A percentile compares a stretch with the other conserved stretches of the same genome.
Evolutionary conservation across 2,329 filamentous ascomycete genomes (phyloP).

Genomic region (Aspergillus arachidicola): DNA sequence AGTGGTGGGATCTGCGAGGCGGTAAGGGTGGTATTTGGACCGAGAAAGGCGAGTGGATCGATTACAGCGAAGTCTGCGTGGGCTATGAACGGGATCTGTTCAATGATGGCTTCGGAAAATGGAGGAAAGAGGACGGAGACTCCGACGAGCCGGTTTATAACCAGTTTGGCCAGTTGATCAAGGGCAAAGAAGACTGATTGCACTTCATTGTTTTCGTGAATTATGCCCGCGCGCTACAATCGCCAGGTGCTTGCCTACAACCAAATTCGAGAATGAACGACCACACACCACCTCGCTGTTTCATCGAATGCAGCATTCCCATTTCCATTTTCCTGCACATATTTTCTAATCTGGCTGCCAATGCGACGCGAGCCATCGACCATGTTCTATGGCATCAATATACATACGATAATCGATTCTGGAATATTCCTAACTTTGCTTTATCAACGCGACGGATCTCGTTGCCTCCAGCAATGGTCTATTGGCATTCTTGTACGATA

Average conservation of each 20-base stretch:
- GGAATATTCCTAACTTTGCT: neutral
- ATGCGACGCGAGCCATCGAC: neutral
- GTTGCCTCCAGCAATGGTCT: neutral
- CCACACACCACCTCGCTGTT: neutral
- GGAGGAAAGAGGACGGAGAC: slow-evolving; percentile 39
- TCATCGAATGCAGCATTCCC: neutral
- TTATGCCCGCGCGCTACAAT: neutral
- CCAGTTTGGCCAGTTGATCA: slow-evolving; percentile 39
- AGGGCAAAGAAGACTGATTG: slow-evolving; percentile 34
- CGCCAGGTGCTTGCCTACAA: neutral
- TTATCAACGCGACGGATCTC: neutral
- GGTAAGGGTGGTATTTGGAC: slow-evolving; percentile 60
- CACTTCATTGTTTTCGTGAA: neutral
- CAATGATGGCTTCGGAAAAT: slow-evolving; percentile 48
- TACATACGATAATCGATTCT: neutral
- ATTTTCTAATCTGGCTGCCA: neutral
- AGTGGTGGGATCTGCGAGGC: slow-evolving; percentile 53
- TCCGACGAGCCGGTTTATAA: slow-evolving; percentile 41
- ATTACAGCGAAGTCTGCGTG: slow-evolving; percentile 52
- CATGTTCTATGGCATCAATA: neutral
- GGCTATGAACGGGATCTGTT: slow-evolving; percentile 51
- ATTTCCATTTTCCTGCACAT: slow-evolving; percentile 14
- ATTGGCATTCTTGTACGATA: slow-evolving; percentile 5
- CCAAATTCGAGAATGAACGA: neutral
- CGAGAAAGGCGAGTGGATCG: slow-evolving; percentile 51